Conservation (phyloP, 352 stramenopile species). For the Phytophthora rubi region DNA sequence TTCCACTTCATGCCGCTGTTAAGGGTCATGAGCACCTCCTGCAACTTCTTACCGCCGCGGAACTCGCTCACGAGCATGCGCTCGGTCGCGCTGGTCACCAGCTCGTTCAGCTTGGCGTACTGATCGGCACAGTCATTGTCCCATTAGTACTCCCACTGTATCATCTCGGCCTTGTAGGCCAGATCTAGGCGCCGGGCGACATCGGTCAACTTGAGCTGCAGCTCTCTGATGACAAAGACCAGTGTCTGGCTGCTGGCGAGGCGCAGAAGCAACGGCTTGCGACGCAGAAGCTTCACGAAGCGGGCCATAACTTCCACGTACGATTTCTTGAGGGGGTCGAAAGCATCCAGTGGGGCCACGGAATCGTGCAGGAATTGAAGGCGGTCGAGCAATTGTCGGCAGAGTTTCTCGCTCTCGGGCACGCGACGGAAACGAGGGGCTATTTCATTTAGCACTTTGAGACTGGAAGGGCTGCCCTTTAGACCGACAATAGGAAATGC, state of each 20-base stretch:
- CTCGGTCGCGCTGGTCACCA: not conserved
- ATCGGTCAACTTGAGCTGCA: slow-evolving; percentile 16
- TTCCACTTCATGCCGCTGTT: slow-evolving; percentile 10
- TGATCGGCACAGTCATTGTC: not conserved
- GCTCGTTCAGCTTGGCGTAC: not conserved
- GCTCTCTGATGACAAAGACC: slow-evolving; percentile 4
- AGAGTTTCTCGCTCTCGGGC: slow-evolving; percentile 13
- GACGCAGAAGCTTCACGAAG: slow-evolving; percentile 11
- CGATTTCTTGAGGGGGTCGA: slow-evolving; percentile 47
- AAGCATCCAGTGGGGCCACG: slow-evolving; percentile 29
- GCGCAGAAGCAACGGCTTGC: slow-evolving; percentile 18
- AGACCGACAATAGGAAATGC: too few species aligned
- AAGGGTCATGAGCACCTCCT: slow-evolving; percentile 27
- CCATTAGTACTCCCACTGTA: not conserved
- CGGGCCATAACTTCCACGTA: slow-evolving; percentile 6
- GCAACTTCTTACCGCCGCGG: not conserved
- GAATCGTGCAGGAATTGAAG: slow-evolving; percentile 6
- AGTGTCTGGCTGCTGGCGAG: slow-evolving; percentile 15
- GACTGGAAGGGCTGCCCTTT: not conserved
- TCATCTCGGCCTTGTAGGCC: not conserved
- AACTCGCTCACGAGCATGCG: slow-evolving; percentile 21
- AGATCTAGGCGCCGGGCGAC: slow-evolving; percentile 4
- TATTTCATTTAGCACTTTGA: slow-evolving; percentile 2
- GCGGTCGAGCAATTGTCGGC: not conserved
- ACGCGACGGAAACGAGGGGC: not conserved